A percentile compares a stretch with the other conserved stretches of the same genome.
phyloP scores from a whole-genome alignment of 2,329 filamentous ascomycete species.

The Escovopsis sp. region DNA sequence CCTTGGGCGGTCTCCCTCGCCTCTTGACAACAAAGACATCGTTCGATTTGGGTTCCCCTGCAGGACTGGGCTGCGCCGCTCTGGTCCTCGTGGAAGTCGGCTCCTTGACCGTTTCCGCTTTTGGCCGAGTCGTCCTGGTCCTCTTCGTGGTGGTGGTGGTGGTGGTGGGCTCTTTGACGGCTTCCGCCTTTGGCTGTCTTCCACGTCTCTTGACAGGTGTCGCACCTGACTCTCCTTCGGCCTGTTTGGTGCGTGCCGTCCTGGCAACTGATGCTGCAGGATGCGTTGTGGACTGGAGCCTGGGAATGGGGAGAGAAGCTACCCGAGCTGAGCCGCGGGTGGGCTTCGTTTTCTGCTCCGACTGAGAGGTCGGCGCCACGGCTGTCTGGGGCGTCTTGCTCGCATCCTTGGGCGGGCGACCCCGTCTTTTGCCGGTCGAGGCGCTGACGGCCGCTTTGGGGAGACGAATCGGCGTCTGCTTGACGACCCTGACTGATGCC shows the following conservation, averaged over 20 bases:
- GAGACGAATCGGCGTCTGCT: not conserved
- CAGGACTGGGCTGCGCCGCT: not conserved
- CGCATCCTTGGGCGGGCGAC: not conserved
- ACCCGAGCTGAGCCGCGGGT: not conserved
- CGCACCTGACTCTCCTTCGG: not conserved
- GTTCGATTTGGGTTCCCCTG: not conserved
- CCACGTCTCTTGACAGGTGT: slow-evolving; percentile 2
- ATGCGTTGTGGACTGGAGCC: not conserved
- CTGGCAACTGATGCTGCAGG: not conserved
- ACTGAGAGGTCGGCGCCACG: not conserved
- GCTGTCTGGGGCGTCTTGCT: no score
- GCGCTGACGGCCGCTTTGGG: not conserved
- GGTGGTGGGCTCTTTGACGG: no score
- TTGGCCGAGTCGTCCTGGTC: no score
- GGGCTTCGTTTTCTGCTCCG: not conserved
- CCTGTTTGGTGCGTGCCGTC: not conserved
- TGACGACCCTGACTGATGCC: not conserved
- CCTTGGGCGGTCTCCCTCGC: not conserved
- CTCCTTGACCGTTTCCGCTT: no score
- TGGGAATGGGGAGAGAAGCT: not conserved
- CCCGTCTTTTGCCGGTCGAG: not conserved
- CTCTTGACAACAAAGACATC: not conserved
- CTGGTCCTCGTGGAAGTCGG: no score
- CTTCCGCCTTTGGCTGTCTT: not conserved
- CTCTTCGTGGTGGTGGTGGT: no score